These are phyloP conservation scores for Microbotryum violaceum DNA, from an alignment of 1,284 basidiomycete species.

Conservation along the genomic window DNA sequence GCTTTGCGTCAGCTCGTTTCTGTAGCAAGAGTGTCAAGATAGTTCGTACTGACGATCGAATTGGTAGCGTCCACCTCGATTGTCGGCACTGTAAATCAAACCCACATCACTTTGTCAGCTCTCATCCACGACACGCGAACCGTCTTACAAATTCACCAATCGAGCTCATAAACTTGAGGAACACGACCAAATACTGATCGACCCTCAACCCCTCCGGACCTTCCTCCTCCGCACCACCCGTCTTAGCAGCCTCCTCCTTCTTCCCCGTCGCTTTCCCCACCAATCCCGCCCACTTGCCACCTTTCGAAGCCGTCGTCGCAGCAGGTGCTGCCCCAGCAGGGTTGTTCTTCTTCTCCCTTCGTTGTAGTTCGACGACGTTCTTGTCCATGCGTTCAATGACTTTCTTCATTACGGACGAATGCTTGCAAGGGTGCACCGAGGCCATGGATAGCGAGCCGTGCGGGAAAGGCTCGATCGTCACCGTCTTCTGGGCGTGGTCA, in stretches of 20 bases:
- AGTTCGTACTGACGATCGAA: conserved; percentile 19
- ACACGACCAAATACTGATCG: conserved; percentile 60
- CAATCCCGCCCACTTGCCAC: conserved; percentile 15
- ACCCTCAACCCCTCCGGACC: conserved; percentile 80
- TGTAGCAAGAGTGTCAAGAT: no score
- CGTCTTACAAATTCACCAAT: conserved; percentile 49
- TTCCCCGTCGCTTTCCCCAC: conserved; percentile 28
- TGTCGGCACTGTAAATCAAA: conserved; percentile 53
- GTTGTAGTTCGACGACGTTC: conserved; percentile 46
- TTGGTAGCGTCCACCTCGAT: conserved; percentile 56
- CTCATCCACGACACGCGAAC: neutral
- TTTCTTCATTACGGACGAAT: conserved; percentile 99
- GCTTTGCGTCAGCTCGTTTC: no score
- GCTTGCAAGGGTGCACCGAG: conserved; percentile 96
- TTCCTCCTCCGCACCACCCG: conserved; percentile 50
- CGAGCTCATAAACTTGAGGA: conserved; percentile 93
- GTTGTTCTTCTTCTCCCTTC: conserved; percentile 36
- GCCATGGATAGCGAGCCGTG: conserved; percentile 69
- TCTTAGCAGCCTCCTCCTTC: neutral
- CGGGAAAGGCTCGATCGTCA: conserved; percentile 96
- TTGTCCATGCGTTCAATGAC: conserved; percentile 97
- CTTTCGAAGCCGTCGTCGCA: neutral
- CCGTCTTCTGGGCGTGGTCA: conserved; percentile 97
- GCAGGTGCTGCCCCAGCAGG: neutral
- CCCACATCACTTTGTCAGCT: neutral